Evolutionary conservation across 2,329 filamentous ascomycete species (phyloP).

Genomic region (Alternaria ethzedia): DNA sequence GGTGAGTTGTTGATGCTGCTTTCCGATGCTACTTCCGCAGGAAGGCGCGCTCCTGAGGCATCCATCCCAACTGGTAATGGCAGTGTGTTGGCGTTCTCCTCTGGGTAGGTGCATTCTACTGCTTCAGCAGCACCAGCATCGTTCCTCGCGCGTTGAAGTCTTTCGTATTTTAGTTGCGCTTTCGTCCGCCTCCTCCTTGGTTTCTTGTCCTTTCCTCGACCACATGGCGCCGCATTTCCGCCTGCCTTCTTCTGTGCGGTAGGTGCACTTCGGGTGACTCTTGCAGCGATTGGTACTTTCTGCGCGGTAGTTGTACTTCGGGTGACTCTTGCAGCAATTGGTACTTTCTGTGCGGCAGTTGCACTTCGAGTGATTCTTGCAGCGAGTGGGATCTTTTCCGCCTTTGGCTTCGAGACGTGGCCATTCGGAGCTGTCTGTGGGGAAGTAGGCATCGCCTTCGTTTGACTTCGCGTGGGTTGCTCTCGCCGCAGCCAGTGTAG

Average conservation of each 20-base stretch:
- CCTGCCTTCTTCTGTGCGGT: background rate
- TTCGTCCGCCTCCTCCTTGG: background rate
- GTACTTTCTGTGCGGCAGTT: background rate
- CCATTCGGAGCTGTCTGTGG: background rate
- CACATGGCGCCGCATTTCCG: background rate
- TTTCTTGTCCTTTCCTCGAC: background rate
- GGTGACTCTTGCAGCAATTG: background rate
- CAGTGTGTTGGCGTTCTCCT: background rate
- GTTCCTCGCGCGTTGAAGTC: background rate
- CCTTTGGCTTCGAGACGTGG: background rate
- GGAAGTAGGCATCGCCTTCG: background rate
- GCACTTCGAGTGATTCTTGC: background rate
- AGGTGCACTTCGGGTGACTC: background rate
- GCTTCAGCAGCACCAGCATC: background rate
- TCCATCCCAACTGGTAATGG: background rate
- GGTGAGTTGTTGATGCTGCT: background rate
- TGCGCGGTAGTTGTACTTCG: background rate
- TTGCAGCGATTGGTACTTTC: background rate
- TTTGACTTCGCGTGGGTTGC: background rate
- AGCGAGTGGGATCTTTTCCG: background rate
- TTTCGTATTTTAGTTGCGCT: background rate
- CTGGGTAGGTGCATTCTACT: background rate
- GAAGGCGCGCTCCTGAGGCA: background rate
- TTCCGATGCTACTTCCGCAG: background rate
- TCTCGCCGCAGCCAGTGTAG: background rate